Conservation (phyloP, 2,329 filamentous ascomycete species). For the Leptosphaerulina australis region DNA sequence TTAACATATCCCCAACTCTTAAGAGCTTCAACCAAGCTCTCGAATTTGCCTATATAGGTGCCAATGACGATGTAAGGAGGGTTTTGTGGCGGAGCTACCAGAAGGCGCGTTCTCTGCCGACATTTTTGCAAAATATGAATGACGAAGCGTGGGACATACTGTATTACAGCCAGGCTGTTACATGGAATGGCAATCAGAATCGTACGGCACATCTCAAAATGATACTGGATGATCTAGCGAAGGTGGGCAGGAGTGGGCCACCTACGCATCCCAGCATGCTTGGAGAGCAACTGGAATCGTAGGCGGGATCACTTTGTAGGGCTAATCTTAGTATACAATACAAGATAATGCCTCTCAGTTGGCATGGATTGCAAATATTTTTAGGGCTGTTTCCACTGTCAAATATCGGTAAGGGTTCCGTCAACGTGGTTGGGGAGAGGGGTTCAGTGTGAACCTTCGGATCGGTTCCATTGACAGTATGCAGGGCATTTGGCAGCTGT, state of each 20-base stretch:
- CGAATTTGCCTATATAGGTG: conserved; percentile 44
- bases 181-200: conserved; percentile 44
- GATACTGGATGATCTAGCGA: conserved; percentile 39
- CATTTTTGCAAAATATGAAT: conserved; percentile 39
- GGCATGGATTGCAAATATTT: no score
- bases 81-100: conserved; percentile 46
- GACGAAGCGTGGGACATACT: conserved; percentile 49
- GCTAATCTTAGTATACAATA: no score
- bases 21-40: conserved; percentile 46
- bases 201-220: conserved; percentile 37
- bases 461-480: no score
- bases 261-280: conserved; percentile 41
- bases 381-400: no score
- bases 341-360: no score
- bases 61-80: conserved; percentile 45
- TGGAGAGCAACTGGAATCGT: conserved; percentile 11
- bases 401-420: no score
- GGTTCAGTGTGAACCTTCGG: no score
- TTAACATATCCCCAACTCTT: conserved; percentile 41
- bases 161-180: conserved; percentile 48
- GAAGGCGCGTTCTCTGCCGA: conserved; percentile 41
- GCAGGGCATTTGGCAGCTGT: no score
- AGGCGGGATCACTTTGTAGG: no score
- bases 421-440: no score
- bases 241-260: conserved; percentile 42